A percentile compares a stretch with the other conserved stretches of the same genome.
Conservation (phyloP, 1,139 yeast species). For the Yamadazyma epiphylla region DNA sequence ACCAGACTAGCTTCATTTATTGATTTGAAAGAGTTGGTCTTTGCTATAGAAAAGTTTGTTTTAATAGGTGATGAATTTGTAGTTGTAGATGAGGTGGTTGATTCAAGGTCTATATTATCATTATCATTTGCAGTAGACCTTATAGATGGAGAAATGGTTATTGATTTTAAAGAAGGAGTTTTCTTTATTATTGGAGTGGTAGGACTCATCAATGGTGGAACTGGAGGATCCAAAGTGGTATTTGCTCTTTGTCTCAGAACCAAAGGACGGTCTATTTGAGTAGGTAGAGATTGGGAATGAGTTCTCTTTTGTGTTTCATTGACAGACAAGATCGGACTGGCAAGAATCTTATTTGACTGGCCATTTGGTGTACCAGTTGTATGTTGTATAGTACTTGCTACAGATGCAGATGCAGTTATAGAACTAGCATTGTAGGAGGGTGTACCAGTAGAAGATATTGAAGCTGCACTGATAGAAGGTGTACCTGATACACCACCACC, state of each 20-base stretch:
- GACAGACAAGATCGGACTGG: conserved; percentile 36
- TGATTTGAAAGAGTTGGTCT: conserved; percentile 6
- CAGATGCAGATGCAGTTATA: conserved; percentile 1
- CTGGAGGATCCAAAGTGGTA: conserved; percentile 10
- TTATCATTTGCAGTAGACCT: conserved; percentile 11
- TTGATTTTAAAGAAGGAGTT: conserved; percentile 35
- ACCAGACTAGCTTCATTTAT: conserved; percentile 3
- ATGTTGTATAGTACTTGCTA: neutral
- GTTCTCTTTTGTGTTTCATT: conserved; percentile 19
- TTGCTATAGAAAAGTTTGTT: conserved; percentile 7
- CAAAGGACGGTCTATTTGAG: conserved; percentile 11
- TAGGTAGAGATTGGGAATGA: conserved; percentile 36
- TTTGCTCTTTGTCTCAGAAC: conserved; percentile 13
- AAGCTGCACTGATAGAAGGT: conserved; percentile 3
- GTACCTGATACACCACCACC: conserved; percentile 2
- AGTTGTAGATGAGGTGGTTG: conserved; percentile 10
- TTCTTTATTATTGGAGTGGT: conserved; percentile 20
- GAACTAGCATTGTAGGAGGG: conserved; percentile 1
- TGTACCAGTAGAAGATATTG: conserved; percentile 1
- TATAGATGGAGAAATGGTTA: conserved; percentile 38
- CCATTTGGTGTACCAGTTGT: conserved; percentile 2
- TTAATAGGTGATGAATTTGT: conserved; percentile 12
- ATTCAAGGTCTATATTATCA: conserved; percentile 7
- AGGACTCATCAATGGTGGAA: conserved; percentile 12
- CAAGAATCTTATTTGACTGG: conserved; percentile 26